These are phyloP conservation scores for Lipomyces japonicus DNA, from an alignment of 805 yeast species.

Conservation along the genomic window DNA sequence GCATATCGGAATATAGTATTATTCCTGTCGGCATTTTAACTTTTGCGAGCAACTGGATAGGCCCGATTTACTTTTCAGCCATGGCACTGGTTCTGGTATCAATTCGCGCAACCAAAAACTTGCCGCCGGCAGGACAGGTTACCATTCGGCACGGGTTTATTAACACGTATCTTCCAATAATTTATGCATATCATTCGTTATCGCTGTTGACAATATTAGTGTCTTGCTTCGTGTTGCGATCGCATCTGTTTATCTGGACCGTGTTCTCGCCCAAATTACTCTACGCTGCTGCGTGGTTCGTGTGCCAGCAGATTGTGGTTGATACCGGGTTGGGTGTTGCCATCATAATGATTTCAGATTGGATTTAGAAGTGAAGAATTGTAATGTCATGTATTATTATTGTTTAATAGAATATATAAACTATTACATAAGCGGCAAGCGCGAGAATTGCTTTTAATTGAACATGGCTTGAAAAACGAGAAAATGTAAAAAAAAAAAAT, in stretches of 20 bases:
- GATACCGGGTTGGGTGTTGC: conserved; percentile 12
- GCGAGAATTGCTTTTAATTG: no score
- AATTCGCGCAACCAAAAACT: conserved; percentile 7
- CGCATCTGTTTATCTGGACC: conserved; percentile 94
- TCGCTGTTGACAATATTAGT: conserved; percentile 56
- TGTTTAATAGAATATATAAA: no score
- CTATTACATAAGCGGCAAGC: no score
- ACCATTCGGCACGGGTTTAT: conserved; percentile 28
- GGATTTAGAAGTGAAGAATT: conserved; percentile 3
- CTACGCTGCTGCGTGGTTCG: conserved; percentile 70
- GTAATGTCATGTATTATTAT: no score
- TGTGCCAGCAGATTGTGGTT: conserved; percentile 17
- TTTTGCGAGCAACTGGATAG: conserved; percentile 77
- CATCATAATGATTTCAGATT: conserved; percentile 3
- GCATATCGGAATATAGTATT: conserved; percentile 67
- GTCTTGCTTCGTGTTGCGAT: conserved; percentile 71
- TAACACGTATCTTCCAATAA: conserved; percentile 32
- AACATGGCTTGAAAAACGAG: no score
- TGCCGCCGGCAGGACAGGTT: conserved; percentile 12
- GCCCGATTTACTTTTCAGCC: conserved; percentile 64
- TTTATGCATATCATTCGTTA: conserved; percentile 54
- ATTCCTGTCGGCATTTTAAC: conserved; percentile 71
- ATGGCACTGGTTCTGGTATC: conserved; percentile 37
- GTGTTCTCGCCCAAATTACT: conserved; percentile 92
- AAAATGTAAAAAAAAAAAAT: no score